Evolutionary conservation across 1,284 basidiomycete genomes (phyloP), one percentile per base, ranked within the genome.

Genomic region (Ganoderma leucocontextum): DNA sequence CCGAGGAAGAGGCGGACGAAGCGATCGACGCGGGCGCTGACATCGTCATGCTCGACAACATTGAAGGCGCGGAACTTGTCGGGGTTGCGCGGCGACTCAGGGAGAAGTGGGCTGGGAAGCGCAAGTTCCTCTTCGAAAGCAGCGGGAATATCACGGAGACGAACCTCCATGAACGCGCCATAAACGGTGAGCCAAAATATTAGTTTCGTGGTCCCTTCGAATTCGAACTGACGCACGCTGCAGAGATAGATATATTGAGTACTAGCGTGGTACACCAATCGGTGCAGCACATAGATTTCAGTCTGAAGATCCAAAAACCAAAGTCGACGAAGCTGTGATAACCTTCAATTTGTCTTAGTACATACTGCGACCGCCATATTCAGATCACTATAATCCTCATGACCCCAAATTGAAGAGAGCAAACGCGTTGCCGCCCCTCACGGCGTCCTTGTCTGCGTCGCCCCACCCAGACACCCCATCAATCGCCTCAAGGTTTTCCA

Each of bases 1-100:
- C 91, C 25, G 91, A 96, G 80, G 91, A 86, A 19, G 97, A 99
- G 81, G 97, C 97, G 7, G 91, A 96, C 74, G 96, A 99, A 82
- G 97, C 97, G 13, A 96, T 99, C 77, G 90, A 92, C 47, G 97
- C 97, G 1, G 97, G 97, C 4, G 97, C 97, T 36, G 97, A 99
- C 81, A 92, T 99, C 62, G 86, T 99, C 78, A 99, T 99, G 97
- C 89, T 99, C 25, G 98, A 99, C 78, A 98, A 98, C 78, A 93
- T 98, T 60, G 91, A 94, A 74, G 95, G 95, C 5, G 82, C 85
- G 3, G 86, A 91, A 73, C 84, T 98, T 57, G 86, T 89, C 9
- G 82, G 80, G 39, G 90, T 92, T 7, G 93, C 95, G 6, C 85
- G 84, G 64, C 85, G 84, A 44, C 80, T 98, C 75, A 94, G 91